Percentiles rank a stretch among this genome's conserved stretches.
These are phyloP conservation scores for Elymus sibiricus DNA, from an alignment of 176 grass and related monocot species.

Conservation along the genomic window DNA sequence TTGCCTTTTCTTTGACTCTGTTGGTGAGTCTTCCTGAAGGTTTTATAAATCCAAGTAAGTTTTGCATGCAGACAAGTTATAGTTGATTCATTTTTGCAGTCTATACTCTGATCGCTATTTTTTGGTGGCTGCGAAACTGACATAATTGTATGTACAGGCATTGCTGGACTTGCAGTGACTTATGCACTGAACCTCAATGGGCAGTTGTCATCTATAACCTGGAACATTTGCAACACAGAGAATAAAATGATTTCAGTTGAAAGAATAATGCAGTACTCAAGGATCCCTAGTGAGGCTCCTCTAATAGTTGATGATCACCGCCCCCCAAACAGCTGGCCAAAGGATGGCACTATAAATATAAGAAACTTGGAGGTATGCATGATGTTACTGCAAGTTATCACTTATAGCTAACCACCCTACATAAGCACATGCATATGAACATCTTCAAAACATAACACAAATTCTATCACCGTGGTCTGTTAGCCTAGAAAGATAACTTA, in stretches of 20 bases:
- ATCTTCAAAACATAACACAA: neutral
- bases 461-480: neutral
- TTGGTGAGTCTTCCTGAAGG: slow-evolving; percentile 96
- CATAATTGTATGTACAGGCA: slow-evolving; percentile 51
- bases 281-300: slow-evolving; percentile 85
- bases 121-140: neutral
- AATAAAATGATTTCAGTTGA: slow-evolving; percentile 99
- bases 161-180: slow-evolving; percentile 94
- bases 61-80: slow-evolving; percentile 26
- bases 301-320: slow-evolving; percentile 56
- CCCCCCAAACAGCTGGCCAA: slow-evolving; percentile 72
- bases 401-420: neutral
- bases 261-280: slow-evolving; percentile 95
- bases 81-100: slow-evolving; percentile 4
- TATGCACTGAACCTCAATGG: slow-evolving; percentile 92
- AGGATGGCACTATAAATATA: slow-evolving; percentile 73
- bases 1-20: slow-evolving; percentile 82
- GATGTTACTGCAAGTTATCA: neutral
- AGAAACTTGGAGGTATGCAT: slow-evolving; percentile 75
- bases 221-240: slow-evolving; percentile 93
- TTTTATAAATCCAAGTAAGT: slow-evolving; percentile 96
- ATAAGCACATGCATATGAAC: neutral
- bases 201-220: slow-evolving; percentile 76
- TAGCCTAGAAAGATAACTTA: neutral
- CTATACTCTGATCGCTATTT: neutral